Conservation (phyloP, 495 filamentous ascomycete species). For the Cryomyces antarcticus region DNA sequence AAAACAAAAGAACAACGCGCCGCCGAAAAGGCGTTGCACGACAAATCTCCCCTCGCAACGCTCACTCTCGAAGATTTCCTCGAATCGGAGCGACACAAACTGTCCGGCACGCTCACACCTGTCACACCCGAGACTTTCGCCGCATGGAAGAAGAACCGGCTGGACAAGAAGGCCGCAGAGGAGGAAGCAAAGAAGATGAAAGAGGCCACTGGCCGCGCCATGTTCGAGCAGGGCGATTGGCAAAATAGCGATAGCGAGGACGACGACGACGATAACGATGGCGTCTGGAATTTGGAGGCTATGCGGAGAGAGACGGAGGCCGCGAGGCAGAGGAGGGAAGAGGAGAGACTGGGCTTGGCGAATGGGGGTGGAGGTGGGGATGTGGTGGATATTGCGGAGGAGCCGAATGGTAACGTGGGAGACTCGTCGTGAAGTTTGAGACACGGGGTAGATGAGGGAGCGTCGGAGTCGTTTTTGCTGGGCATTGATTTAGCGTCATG, state of each 20-base stretch:
- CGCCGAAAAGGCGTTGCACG: conserved; percentile 90
- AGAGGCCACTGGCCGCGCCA: conserved; percentile 78
- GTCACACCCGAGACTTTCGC: conserved; percentile 84
- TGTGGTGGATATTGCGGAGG: neutral
- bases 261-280: conserved; percentile 38
- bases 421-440: too few species aligned
- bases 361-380: neutral
- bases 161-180: conserved; percentile 90
- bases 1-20: conserved; percentile 96
- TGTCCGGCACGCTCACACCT: conserved; percentile 76
- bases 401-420: neutral
- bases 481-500: too few species aligned
- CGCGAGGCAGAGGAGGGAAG: conserved; percentile 39
- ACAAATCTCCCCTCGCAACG: conserved; percentile 87
- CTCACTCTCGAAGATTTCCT: conserved; percentile 94
- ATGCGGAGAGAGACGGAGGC: conserved; percentile 26
- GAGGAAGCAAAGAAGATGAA: conserved; percentile 72
- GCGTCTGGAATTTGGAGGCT: conserved; percentile 59
- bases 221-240: conserved; percentile 97
- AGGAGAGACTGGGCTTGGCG: conserved; percentile 26
- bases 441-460: too few species aligned
- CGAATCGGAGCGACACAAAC: conserved; percentile 82
- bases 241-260: conserved; percentile 43
- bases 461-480: too few species aligned
- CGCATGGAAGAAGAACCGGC: conserved; percentile 82